phyloP scores from a whole-genome alignment of 1,139 yeast species.

The Blastobotrys petasosporus region DNA sequence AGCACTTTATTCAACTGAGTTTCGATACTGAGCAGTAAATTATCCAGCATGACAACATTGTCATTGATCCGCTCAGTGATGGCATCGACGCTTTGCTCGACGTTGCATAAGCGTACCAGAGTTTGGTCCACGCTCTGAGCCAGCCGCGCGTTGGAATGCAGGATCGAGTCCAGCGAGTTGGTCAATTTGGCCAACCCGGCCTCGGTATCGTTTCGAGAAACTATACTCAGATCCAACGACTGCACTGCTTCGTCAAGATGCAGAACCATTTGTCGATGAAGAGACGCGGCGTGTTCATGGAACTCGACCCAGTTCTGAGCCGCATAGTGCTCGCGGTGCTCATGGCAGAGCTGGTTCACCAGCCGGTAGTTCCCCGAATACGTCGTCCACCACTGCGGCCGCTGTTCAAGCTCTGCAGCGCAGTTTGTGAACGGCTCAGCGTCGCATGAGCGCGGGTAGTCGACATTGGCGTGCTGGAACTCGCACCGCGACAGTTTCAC shows the following conservation, averaged over 20 bases:
- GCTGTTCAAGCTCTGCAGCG: slow-evolving; percentile 25
- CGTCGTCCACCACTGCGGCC: slow-evolving; percentile 39
- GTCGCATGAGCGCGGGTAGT: slow-evolving; percentile 26
- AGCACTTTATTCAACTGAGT: too few relatives aligned
- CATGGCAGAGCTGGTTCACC: slow-evolving; percentile 29
- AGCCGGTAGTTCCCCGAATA: slow-evolving; percentile 34
- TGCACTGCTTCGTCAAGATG: slow-evolving; percentile 3
- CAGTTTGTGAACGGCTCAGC: slow-evolving; percentile 19
- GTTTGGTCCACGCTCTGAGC: too few relatives aligned
- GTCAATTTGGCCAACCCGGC: too few relatives aligned
- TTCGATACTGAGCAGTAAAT: too few relatives aligned
- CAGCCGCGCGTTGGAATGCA: too few relatives aligned
- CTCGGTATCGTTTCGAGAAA: too few relatives aligned
- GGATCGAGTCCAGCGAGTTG: too few relatives aligned
- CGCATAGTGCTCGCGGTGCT: slow-evolving; percentile 17
- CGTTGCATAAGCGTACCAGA: too few relatives aligned
- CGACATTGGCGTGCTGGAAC: slow-evolving; percentile 28
- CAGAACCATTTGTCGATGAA: slow-evolving; percentile 11
- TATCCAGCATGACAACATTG: too few relatives aligned
- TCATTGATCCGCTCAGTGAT: too few relatives aligned
- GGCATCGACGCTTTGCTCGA: too few relatives aligned
- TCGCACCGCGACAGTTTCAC: slow-evolving; percentile 33
- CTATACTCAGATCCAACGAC: slow-evolving; percentile 2
- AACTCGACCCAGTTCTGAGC: slow-evolving; percentile 15
- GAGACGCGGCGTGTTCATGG: slow-evolving; percentile 16